Conservation (phyloP, 129 eudicot species). For the Tanacetum coccineum region DNA sequence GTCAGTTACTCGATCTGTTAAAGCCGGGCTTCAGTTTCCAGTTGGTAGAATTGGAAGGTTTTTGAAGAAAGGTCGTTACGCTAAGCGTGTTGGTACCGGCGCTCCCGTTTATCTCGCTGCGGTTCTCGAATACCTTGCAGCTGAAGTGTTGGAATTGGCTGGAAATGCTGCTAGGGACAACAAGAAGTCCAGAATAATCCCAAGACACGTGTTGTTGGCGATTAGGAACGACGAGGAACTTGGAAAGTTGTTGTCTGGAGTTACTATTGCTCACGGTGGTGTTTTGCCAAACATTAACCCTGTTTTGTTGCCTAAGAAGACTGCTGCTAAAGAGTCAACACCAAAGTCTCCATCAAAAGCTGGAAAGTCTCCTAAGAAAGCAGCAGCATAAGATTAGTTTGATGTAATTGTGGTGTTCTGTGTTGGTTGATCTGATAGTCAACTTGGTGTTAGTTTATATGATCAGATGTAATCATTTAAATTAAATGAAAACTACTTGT, state of each 20-base stretch:
- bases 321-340: constrained; percentile 10
- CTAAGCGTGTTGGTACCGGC: constrained; percentile 59
- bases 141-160: constrained; percentile 45
- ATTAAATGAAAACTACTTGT: neutral
- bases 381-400: neutral
- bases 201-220: constrained; percentile 29
- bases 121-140: constrained; percentile 66
- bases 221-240: constrained; percentile 32
- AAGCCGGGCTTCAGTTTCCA: constrained; percentile 68
- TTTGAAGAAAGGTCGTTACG: constrained; percentile 57
- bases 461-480: neutral
- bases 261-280: constrained; percentile 33
- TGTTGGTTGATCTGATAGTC: neutral
- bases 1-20: constrained; percentile 51
- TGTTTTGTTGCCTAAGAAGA: constrained; percentile 29
- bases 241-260: constrained; percentile 31
- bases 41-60: constrained; percentile 67
- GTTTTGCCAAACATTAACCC: constrained; percentile 33
- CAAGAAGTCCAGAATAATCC: constrained; percentile 29
- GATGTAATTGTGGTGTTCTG: neutral
- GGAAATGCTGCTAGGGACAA: constrained; percentile 36
- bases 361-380: constrained; percentile 24
- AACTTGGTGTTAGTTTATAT: neutral
- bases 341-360: constrained; percentile 18
- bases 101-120: constrained; percentile 80